These are phyloP conservation scores for Trichoderma guizhouense DNA, from an alignment of 2,329 filamentous ascomycete genomes.

Conservation along the genomic window DNA sequence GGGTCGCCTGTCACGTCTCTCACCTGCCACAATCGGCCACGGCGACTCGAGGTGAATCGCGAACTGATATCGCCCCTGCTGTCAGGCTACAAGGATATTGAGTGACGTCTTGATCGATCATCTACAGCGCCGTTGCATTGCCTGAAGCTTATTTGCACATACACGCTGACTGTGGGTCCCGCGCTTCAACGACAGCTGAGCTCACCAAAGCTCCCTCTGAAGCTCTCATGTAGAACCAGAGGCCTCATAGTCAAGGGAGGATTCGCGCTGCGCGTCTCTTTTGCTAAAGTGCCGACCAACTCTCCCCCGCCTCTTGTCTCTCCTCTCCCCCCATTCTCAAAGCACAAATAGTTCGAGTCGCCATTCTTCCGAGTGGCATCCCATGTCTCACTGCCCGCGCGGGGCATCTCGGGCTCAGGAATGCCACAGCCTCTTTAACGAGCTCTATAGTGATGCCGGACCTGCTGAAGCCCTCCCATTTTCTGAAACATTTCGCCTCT, in stretches of 20 bases:
- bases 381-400: slow-evolving; percentile 22
- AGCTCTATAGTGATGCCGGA: background rate
- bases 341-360: background rate
- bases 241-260: background rate
- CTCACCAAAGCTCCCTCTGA: background rate
- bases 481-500: slow-evolving; percentile 34
- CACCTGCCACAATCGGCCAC: background rate
- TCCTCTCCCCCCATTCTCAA: background rate
- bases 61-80: background rate
- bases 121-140: background rate
- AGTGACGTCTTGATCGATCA: background rate
- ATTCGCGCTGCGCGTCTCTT: slow-evolving; percentile 2
- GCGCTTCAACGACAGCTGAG: background rate
- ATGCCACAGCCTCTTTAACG: slow-evolving; percentile 23
- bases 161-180: background rate
- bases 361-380: slow-evolving; percentile 15
- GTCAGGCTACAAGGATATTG: background rate
- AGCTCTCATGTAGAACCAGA: background rate
- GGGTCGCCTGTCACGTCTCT: background rate
- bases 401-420: slow-evolving; percentile 25
- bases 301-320: background rate
- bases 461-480: background rate
- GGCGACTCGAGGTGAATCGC: background rate
- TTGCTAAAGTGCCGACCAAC: background rate
- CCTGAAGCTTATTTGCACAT: background rate